Conservation (phyloP, 2,329 filamentous ascomycete genomes). For the Chaetomiaceae sp. region DNA sequence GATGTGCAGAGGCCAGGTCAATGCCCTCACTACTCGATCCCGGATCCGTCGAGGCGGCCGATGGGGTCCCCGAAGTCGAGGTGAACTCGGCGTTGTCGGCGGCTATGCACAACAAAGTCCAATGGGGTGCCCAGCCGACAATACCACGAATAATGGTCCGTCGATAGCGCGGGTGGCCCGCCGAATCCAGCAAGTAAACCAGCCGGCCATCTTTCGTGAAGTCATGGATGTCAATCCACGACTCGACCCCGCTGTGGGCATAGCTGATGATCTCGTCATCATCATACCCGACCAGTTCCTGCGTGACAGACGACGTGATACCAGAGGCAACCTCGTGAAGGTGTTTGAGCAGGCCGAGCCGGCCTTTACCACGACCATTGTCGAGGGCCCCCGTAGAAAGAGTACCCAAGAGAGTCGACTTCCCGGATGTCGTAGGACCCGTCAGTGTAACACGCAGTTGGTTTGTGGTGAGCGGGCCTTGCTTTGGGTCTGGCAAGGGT, state of each 20-base stretch:
- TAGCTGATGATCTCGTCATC: slow-evolving; percentile 66
- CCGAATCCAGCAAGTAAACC: slow-evolving; percentile 86
- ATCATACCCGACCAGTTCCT: slow-evolving; percentile 85
- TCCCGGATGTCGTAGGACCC: slow-evolving; percentile 84
- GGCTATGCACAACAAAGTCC: slow-evolving; percentile 81
- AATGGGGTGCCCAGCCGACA: slow-evolving; percentile 94
- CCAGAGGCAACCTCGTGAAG: slow-evolving; percentile 89
- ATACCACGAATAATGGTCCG: slow-evolving; percentile 83
- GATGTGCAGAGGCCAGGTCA: slow-evolving; percentile 70
- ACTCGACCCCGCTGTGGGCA: slow-evolving; percentile 75
- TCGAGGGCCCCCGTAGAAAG: slow-evolving; percentile 82
- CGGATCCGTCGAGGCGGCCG: slow-evolving; percentile 42
- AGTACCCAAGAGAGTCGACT: slow-evolving; percentile 84
- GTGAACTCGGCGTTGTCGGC: slow-evolving; percentile 61
- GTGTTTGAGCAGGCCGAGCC: slow-evolving; percentile 83
- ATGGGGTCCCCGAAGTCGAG: slow-evolving; percentile 36
- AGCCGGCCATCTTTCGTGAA: slow-evolving; percentile 66
- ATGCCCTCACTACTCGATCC: slow-evolving; percentile 50
- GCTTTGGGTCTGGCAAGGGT: slow-evolving; percentile 26
- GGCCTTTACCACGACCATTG: slow-evolving; percentile 85
- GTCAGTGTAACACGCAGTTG: slow-evolving; percentile 84
- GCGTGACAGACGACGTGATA: slow-evolving; percentile 87
- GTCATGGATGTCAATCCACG: slow-evolving; percentile 91
- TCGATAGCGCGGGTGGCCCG: slow-evolving; percentile 81
- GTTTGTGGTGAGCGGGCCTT: slow-evolving; percentile 51